phyloP scores from a whole-genome alignment of 768 basidiomycete species.

The Lentinula edodes region DNA sequence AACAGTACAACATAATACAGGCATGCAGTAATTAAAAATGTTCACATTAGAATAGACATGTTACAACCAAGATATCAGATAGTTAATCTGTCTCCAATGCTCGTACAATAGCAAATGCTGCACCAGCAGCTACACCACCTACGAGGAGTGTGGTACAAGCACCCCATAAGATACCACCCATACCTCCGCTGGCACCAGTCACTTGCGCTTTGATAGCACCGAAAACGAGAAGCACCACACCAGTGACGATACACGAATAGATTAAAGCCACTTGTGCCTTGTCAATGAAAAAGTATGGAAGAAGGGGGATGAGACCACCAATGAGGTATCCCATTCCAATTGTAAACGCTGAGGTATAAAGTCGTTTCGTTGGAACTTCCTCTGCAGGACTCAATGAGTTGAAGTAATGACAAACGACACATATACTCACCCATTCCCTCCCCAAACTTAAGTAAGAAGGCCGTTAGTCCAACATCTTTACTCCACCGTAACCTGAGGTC shows the following conservation, averaged over 20 bases:
- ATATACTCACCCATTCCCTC: slow-evolving; percentile 70
- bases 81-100: slow-evolving; percentile 26
- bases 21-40: background rate
- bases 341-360: slow-evolving; percentile 90
- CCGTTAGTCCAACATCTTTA: slow-evolving; percentile 79
- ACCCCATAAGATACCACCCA: slow-evolving; percentile 77
- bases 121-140: slow-evolving; percentile 83
- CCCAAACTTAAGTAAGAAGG: slow-evolving; percentile 96
- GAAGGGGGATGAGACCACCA: slow-evolving; percentile 88
- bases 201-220: slow-evolving; percentile 87
- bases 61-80: too few species aligned
- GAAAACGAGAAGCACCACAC: slow-evolving; percentile 81
- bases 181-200: slow-evolving; percentile 70
- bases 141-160: slow-evolving; percentile 84
- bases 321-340: slow-evolving; percentile 93
- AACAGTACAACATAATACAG: too few species aligned
- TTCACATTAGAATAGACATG: background rate
- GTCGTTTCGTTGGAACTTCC: slow-evolving; percentile 78
- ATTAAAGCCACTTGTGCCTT: slow-evolving; percentile 62
- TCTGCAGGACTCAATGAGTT: slow-evolving; percentile 37
- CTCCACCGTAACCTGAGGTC: slow-evolving; percentile 48
- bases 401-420: background rate
- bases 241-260: slow-evolving; percentile 77
- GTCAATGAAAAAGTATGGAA: slow-evolving; percentile 88
- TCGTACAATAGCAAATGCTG: slow-evolving; percentile 50